Evolutionary conservation across 306 rosid species (phyloP), one percentile per base, ranked within the genome.

Genomic region (Malus sieversii): DNA sequence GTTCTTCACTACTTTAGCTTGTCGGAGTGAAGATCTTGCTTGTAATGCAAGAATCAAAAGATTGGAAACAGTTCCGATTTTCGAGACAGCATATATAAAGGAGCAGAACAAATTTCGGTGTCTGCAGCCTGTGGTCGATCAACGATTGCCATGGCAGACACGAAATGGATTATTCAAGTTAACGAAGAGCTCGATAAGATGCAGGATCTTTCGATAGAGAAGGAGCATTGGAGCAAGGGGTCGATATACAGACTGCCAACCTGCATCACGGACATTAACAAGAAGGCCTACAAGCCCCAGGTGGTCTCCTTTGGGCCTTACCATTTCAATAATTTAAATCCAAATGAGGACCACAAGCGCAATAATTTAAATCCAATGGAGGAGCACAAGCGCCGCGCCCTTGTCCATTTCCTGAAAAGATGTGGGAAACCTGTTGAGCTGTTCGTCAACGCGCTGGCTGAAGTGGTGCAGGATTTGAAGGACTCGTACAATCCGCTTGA

Each of bases 251-350:
- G 65, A 73, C 14, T 87, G 13, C 95, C 92, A 0, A 2, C 73
- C 5, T 18, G 58, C 70, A 48, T 90, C 9, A 74, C 68, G 0
- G 66, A 71, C 0, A 12, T 72, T 10, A 75, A 79, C 13, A 15
- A 58, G 35, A 77, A 73, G 16, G 90, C 86, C 66, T 86, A 77
- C 79, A 70, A 13, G 13, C 90, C 92, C 10, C 83, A 81, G 61
- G 29, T 77, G 29, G 88, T 86, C 79, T 84, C 92, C 1, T 82
- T 90, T n/a, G 95, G 95, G 25, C 90, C 95, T 48, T 87, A 82
- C 68, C 90, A 87, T n/a, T 18, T 72, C 2, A 81, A 51, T 0
- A 52, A 69, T 35, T 65, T 45, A 61, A 33, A 27, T 20, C 46
- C 59, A 10, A 82, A 77, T 86, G 87, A 90, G 82, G 78, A 48